These are phyloP conservation scores for Leptographium wingfieldii DNA, from an alignment of 2,329 filamentous ascomycete species.

Conservation along the genomic window DNA sequence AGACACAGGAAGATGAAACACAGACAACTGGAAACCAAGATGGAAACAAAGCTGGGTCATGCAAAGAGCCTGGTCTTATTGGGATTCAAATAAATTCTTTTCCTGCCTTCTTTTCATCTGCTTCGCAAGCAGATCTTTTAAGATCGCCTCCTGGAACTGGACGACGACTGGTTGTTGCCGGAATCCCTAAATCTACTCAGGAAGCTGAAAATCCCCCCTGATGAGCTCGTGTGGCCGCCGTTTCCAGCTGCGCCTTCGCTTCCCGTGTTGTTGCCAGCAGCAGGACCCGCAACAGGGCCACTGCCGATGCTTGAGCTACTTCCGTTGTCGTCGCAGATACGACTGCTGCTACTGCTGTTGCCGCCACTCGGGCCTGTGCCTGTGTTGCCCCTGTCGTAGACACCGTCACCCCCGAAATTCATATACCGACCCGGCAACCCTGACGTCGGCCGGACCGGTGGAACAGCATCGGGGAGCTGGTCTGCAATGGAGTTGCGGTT, in stretches of 20 bases:
- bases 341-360: not conserved
- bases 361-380: not conserved
- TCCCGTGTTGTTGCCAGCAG: not conserved
- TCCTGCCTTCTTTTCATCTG: not conserved
- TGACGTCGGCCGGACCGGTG: not conserved
- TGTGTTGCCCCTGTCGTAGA: not conserved
- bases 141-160: constrained; percentile 2
- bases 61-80: too few relatives aligned
- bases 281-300: not conserved
- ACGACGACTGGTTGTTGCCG: not conserved
- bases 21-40: not conserved
- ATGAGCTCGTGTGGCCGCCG: not conserved
- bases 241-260: not conserved
- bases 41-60: not conserved
- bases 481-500: not conserved
- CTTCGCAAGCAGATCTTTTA: not conserved
- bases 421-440: not conserved
- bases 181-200: not conserved
- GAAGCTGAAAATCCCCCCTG: not conserved
- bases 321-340: not conserved
- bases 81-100: too few relatives aligned
- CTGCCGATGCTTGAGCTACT: too few relatives aligned
- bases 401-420: not conserved
- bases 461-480: not conserved
- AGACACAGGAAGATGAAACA: not conserved